Evolutionary conservation across 2,329 filamentous ascomycete species (phyloP).

Genomic region (Xylaria sp.): DNA sequence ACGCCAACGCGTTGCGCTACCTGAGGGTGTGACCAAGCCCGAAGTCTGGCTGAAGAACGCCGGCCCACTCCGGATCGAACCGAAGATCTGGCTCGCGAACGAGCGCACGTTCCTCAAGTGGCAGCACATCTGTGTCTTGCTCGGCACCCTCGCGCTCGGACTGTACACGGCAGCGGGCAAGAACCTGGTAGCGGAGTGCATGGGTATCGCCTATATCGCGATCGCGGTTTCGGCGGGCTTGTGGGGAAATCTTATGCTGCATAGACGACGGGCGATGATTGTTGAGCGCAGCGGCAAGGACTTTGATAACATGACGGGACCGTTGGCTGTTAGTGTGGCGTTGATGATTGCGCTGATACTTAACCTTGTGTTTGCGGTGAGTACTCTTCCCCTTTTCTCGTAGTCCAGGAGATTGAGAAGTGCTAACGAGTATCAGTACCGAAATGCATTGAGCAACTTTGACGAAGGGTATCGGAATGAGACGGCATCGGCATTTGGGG

Average conservation of each 20-base stretch:
- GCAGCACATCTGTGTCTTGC: conserved; percentile 88
- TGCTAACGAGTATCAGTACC: conserved; percentile 23
- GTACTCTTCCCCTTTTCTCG: conserved; percentile 18
- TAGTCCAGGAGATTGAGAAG: background rate
- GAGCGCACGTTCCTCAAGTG: conserved; percentile 98
- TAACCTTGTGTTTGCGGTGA: conserved; percentile 84
- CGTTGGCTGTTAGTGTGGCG: conserved; percentile 74
- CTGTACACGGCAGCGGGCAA: conserved; percentile 83
- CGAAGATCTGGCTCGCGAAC: conserved; percentile 98
- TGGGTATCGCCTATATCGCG: conserved; percentile 77
- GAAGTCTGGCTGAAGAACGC: conserved; percentile 89
- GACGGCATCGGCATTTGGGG: conserved; percentile 22
- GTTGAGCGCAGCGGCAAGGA: conserved; percentile 80
- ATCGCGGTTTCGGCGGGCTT: conserved; percentile 77
- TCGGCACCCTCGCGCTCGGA: conserved; percentile 76
- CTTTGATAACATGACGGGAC: conserved; percentile 84
- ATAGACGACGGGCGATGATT: conserved; percentile 72
- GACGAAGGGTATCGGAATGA: conserved; percentile 16
- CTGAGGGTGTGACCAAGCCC: conserved; percentile 83
- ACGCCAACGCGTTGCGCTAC: conserved; percentile 54
- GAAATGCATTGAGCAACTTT: conserved; percentile 27
- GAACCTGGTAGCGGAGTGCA: conserved; percentile 67
- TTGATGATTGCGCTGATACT: conserved; percentile 72
- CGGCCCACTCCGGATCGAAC: conserved; percentile 86
- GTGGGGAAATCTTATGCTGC: conserved; percentile 86